These are phyloP conservation scores for Sphagnurus paluster DNA, from an alignment of 1,284 basidiomycete species.

Conservation along the genomic window DNA sequence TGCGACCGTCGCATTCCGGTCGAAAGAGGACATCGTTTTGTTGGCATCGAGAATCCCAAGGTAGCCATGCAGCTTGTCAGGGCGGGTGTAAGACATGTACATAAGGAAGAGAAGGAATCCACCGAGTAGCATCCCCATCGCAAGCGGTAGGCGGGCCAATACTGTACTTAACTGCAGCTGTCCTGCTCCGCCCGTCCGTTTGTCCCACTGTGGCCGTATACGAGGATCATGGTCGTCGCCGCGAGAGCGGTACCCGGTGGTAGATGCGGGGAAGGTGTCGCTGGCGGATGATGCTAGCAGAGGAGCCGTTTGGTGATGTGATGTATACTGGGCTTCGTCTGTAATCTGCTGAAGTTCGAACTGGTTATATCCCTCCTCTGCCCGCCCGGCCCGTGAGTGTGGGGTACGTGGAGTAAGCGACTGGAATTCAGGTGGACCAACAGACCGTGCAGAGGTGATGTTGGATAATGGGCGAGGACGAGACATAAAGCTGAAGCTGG, in stretches of 20 bases:
- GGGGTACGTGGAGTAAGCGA: slow-evolving; percentile 62
- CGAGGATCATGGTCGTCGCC: slow-evolving; percentile 35
- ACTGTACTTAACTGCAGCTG: slow-evolving; percentile 21
- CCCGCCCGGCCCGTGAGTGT: slow-evolving; percentile 56
- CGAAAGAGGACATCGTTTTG: neutral
- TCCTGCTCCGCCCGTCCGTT: slow-evolving; percentile 14
- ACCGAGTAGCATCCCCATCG: slow-evolving; percentile 47
- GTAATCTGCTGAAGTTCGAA: slow-evolving; percentile 41
- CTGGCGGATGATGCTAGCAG: slow-evolving; percentile 48
- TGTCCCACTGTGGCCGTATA: slow-evolving; percentile 1
- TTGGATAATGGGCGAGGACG: slow-evolving; percentile 37
- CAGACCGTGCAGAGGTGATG: slow-evolving; percentile 33
- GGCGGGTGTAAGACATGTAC: slow-evolving; percentile 49
- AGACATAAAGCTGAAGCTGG: slow-evolving; percentile 28
- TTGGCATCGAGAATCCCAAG: slow-evolving; percentile 32
- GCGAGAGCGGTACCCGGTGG: slow-evolving; percentile 38
- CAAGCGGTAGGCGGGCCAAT: slow-evolving; percentile 36
- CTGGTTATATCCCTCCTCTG: slow-evolving; percentile 53
- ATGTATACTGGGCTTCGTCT: slow-evolving; percentile 41
- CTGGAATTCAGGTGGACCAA: slow-evolving; percentile 36
- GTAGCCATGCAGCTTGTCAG: slow-evolving; percentile 46
- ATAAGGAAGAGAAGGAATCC: slow-evolving; percentile 51
- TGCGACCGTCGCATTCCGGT: slow-evolving; percentile 6
- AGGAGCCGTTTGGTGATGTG: slow-evolving; percentile 48
- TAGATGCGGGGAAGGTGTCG: slow-evolving; percentile 39